These are phyloP conservation scores for Fusarium sp. DNA, from an alignment of 2,329 filamentous ascomycete species.

Conservation along the genomic window DNA sequence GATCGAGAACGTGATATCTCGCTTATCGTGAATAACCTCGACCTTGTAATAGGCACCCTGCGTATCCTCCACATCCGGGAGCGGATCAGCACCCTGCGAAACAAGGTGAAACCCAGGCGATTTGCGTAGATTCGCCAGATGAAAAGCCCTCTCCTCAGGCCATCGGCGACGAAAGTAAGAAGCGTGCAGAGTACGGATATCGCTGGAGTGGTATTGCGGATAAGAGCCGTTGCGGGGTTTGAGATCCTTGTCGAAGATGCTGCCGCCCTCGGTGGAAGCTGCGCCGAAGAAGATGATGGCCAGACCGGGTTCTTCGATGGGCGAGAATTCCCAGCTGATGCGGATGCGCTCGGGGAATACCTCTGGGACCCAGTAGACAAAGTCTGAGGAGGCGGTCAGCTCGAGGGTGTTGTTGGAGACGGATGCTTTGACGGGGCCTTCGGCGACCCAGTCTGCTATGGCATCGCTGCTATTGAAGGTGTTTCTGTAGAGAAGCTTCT, in stretches of 20 bases:
- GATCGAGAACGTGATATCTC: slow-evolving; percentile 33
- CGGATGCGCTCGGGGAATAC: slow-evolving; percentile 43
- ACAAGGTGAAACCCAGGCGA: slow-evolving; percentile 44
- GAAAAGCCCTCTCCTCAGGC: slow-evolving; percentile 43
- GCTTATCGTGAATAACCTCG: slow-evolving; percentile 42
- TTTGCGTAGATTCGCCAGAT: slow-evolving; percentile 42
- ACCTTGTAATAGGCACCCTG: slow-evolving; percentile 41
- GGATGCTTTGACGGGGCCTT: slow-evolving; percentile 36
- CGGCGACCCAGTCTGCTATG: slow-evolving; percentile 35
- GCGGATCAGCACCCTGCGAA: slow-evolving; percentile 41
- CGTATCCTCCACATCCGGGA: slow-evolving; percentile 38
- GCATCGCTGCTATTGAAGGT: slow-evolving; percentile 33
- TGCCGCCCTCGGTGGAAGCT: slow-evolving; percentile 26
- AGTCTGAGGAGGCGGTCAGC: slow-evolving; percentile 36
- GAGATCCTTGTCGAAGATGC: slow-evolving; percentile 40
- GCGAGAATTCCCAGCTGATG: slow-evolving; percentile 42
- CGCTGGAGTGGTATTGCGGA: slow-evolving; percentile 43
- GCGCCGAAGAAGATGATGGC: slow-evolving; percentile 47
- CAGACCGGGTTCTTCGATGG: slow-evolving; percentile 36
- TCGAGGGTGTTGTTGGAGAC: slow-evolving; percentile 43
- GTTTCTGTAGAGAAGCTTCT: slow-evolving; percentile 43
- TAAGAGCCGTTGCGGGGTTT: slow-evolving; percentile 42
- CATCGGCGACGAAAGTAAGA: slow-evolving; percentile 46
- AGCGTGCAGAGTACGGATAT: slow-evolving; percentile 42
- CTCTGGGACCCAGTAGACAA: slow-evolving; percentile 43